Base-by-base conservation (phyloP, 805 yeast species). In the Candida khao-thaluensis region DNA sequence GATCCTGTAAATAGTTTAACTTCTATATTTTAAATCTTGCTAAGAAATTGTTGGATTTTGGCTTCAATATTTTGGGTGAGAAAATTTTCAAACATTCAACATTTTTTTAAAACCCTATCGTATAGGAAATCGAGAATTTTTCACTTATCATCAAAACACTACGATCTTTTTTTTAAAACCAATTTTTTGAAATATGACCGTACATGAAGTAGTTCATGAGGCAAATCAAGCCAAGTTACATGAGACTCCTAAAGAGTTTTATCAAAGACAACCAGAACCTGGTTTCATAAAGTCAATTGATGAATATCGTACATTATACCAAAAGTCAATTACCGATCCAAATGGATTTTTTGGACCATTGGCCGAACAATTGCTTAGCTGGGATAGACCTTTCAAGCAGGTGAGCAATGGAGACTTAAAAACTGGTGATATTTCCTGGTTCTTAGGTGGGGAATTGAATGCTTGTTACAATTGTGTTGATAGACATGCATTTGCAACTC, bases 381-480 rank as follows among this genome's bases (percentile, higher is more conserved):
- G 97, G 97, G 86, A 82, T 58, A 77, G 72, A 43, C 88, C 81
- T 38, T 90, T 86, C 64, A 71, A 74, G 52, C 71, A 75, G 43
- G 93, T 76, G 53, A 74, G 67, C 41, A 64, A 66, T 37, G 95
- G 93, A 25, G 72, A 83, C 38, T 76, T 83, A 48, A 76, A 72
- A 49, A 65, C 81, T 50, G 69, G 64, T 40, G 64, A 57, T 49
- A 50, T 82, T 15, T 77, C 86, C 23, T 85, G 93, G 93, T 85
- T 85, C 58, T 62, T 84, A 21, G 83, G 82, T 41, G 95, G 95
- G 45, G 79, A 83, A 57, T 66, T 85, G 56, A 85, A 85, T 54
- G 95, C 95, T 12, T 75, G 81, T 37, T 85, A 79, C 67, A 85
- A 85, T 61, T 78, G 86, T 72, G 85, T 85, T 38, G 95, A 85